phyloP scores from a whole-genome alignment of 441 rosid genomes.

The Brassica hybrid region DNA sequence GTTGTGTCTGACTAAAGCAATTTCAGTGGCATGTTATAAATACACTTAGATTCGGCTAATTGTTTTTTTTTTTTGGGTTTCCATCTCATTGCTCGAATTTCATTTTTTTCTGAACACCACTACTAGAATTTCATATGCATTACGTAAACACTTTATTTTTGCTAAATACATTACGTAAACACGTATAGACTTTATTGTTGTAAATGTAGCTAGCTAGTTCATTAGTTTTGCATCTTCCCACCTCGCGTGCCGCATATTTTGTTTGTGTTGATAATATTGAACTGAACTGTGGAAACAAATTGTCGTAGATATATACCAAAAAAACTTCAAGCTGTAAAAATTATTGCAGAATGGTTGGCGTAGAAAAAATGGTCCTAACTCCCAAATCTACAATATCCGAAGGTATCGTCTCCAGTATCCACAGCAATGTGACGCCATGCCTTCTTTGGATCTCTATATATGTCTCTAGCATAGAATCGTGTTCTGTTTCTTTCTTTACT shows the following conservation, averaged over 20 bases:
- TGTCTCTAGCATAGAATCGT: conserved; percentile 29
- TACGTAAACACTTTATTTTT: neutral
- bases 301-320: conserved; percentile 8
- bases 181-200: conserved; percentile 4
- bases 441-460: too few relatives aligned
- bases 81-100: conserved; percentile 5
- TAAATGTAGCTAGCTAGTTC: neutral
- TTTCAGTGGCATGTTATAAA: neutral
- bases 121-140: too few relatives aligned
- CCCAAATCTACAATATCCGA: conserved; percentile 22
- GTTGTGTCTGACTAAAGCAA: conserved; percentile 18
- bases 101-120: too few relatives aligned
- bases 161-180: conserved; percentile 11
- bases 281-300: neutral
- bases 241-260: conserved; percentile 17
- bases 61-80: neutral
- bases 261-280: conserved; percentile 17
- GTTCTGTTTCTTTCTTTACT: conserved; percentile 21
- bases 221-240: neutral
- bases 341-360: conserved; percentile 22
- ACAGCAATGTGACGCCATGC: conserved; percentile 32
- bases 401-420: conserved; percentile 24
- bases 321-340: neutral
- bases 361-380: neutral
- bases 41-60: conserved; percentile 9